Conservation (phyloP, 1,139 yeast species). For the Magnusiomyces suaveolens region DNA sequence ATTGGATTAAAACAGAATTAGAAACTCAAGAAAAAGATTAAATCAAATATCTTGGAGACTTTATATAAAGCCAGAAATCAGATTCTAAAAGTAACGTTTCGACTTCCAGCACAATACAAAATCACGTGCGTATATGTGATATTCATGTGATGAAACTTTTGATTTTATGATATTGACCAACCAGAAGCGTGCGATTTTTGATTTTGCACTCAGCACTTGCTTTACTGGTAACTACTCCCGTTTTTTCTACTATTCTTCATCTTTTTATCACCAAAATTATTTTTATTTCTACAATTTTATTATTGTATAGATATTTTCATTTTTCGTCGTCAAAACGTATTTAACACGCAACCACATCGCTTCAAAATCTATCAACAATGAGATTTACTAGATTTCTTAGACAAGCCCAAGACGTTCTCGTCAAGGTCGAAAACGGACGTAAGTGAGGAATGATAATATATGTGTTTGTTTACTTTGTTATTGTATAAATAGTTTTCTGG, state of each 20-base stretch:
- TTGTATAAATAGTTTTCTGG: not conserved
- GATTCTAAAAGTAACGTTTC: too few relatives aligned
- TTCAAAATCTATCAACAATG: conserved; percentile 27
- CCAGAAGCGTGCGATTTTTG: conserved; percentile 4
- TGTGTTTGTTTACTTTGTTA: not conserved
- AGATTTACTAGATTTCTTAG: conserved; percentile 35
- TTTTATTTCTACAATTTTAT: not conserved
- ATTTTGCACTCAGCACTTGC: not conserved
- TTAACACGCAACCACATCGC: not conserved
- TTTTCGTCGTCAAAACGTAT: too few relatives aligned
- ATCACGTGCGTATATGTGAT: too few relatives aligned
- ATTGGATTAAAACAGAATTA: too few relatives aligned
- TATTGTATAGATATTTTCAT: too few relatives aligned
- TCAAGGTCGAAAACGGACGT: conserved; percentile 54
- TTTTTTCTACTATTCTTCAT: not conserved
- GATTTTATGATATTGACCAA: too few relatives aligned
- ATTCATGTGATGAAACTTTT: too few relatives aligned
- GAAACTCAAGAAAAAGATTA: too few relatives aligned
- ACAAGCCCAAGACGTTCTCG: conserved; percentile 46
- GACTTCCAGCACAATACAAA: too few relatives aligned
- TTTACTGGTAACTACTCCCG: not conserved
- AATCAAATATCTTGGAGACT: not conserved
- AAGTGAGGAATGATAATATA: conserved; percentile 12
- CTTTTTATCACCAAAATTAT: not conserved
- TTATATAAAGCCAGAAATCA: too few relatives aligned